phyloP scores from a whole-genome alignment of 148 eudicot genomes.

The Vaccinium vitisidaea region DNA sequence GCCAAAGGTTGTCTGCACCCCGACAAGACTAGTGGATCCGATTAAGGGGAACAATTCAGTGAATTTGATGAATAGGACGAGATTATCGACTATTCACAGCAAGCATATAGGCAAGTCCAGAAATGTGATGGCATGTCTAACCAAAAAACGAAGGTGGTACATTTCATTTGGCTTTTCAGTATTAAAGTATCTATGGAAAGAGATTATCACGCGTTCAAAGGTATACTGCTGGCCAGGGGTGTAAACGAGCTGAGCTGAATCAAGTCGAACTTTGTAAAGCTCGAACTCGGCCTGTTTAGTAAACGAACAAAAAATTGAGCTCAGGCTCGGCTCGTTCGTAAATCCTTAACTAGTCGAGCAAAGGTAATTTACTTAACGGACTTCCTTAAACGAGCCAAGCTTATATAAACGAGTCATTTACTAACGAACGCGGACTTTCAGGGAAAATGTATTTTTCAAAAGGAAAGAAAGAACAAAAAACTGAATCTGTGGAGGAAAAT shows the following conservation, averaged over 20 bases:
- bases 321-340: too few species aligned
- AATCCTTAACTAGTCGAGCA: too few species aligned
- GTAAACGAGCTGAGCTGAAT: too few species aligned
- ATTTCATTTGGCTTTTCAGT: conserved; percentile 3
- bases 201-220: not conserved
- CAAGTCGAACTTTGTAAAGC: too few species aligned
- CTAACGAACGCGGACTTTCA: not conserved
- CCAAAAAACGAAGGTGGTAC: not conserved
- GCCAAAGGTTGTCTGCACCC: too few species aligned
- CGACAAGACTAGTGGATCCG: not conserved
- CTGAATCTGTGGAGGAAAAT: not conserved
- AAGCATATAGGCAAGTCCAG: not conserved
- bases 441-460: not conserved
- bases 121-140: conserved; percentile 6
- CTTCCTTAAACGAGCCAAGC: too few species aligned
- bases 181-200: not conserved
- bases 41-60: conserved; percentile 13
- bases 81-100: not conserved
- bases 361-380: too few species aligned
- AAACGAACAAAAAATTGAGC: too few species aligned
- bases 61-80: not conserved
- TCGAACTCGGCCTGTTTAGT: too few species aligned
- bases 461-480: not conserved
- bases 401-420: too few species aligned
- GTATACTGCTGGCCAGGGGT: too few species aligned